Percentiles rank a stretch among this genome's conserved stretches.
These are phyloP conservation scores for Lasiosphaeris hirsuta DNA, from an alignment of 495 filamentous ascomycete species.

Conservation along the genomic window DNA sequence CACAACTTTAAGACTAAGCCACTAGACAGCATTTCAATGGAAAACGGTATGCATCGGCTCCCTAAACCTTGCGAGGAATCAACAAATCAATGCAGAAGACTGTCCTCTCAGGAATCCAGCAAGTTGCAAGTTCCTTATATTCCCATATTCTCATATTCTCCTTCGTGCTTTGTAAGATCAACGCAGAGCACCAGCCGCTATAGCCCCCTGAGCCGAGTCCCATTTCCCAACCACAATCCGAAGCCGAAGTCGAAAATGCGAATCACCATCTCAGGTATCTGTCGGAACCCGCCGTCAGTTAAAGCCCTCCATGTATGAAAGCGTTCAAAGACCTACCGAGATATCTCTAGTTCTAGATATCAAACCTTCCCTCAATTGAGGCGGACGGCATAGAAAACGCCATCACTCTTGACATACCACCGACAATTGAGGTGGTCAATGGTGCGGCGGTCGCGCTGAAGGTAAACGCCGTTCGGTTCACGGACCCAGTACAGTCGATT, in stretches of 20 bases:
- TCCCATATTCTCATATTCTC: too few relatives aligned
- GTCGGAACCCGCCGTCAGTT: too few relatives aligned
- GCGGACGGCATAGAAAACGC: conserved; percentile 50
- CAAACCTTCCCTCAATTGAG: conserved; percentile 15
- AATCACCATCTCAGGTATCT: too few relatives aligned
- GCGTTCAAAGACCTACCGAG: too few relatives aligned
- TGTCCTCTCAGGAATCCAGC: too few relatives aligned
- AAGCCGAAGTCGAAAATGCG: too few relatives aligned
- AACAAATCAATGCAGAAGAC: too few relatives aligned
- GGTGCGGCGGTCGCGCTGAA: conserved; percentile 43
- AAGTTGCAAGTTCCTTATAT: too few relatives aligned
- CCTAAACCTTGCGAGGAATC: too few relatives aligned
- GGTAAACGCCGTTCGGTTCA: conserved; percentile 47
- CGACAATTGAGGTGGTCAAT: conserved; percentile 49
- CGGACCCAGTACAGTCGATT: conserved; percentile 50
- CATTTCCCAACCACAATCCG: not conserved
- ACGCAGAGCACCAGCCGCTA: not conserved
- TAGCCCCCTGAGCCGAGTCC: not conserved
- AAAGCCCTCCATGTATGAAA: too few relatives aligned
- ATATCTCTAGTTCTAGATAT: not conserved
- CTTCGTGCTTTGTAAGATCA: too few relatives aligned
- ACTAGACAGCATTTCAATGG: not conserved
- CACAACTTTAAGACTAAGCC: not conserved
- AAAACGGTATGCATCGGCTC: not conserved
- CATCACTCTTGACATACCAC: conserved; percentile 47